Conservation (phyloP, 345 rosid species). For the Atalantia buxifolia region DNA sequence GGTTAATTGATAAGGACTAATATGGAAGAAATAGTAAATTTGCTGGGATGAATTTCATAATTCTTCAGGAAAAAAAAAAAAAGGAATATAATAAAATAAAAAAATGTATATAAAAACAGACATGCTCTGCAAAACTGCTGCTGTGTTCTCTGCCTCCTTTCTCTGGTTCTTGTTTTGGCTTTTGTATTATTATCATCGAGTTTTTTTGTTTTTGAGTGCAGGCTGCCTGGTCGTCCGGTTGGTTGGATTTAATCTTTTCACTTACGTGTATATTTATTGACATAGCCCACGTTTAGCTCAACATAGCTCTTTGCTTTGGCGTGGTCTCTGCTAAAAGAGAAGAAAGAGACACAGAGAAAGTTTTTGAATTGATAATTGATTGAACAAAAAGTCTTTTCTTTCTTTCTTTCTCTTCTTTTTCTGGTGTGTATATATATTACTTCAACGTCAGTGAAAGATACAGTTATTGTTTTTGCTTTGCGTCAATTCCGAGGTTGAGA, state of each 20-base stretch:
- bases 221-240: background rate
- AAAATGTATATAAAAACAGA: conserved; percentile 29
- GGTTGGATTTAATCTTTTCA: conserved; percentile 25
- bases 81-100: too few relatives aligned
- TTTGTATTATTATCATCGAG: background rate
- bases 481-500: background rate
- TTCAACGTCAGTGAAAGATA: conserved; percentile 17
- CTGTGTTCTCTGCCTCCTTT: conserved; percentile 41
- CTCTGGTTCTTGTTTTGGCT: conserved; percentile 18
- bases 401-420: conserved; percentile 14
- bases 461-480: background rate
- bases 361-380: background rate
- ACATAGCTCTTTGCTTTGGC: conserved; percentile 6
- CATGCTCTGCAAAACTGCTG: conserved; percentile 47
- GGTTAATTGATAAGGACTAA: background rate
- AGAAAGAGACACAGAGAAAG: conserved; percentile 1
- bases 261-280: background rate
- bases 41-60: background rate
- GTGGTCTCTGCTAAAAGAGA: conserved; percentile 21
- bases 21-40: background rate
- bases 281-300: background rate
- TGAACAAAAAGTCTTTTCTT: background rate
- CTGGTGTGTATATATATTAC: conserved; percentile 2
- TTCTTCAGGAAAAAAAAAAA: background rate
- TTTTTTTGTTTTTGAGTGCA: conserved; percentile 20